Evolutionary conservation across 192 early-diverging fungal genomes (phyloP).

Genomic region (Podila minutissima): DNA sequence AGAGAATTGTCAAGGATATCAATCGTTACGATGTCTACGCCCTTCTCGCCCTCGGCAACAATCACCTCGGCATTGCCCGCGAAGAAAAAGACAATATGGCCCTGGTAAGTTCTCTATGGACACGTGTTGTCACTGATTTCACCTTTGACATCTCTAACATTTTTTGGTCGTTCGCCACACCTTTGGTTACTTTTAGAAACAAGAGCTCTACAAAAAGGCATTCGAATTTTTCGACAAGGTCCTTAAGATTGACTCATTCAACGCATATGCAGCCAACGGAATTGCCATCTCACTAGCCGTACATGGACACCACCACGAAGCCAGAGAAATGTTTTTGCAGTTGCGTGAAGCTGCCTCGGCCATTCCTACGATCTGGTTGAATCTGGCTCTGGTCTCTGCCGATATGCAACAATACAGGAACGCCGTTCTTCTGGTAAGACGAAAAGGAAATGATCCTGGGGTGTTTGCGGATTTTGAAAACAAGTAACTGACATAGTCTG

Average conservation of each 20-base stretch:
- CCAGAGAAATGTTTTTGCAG: conserved; percentile 53
- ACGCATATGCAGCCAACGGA: conserved; percentile 86
- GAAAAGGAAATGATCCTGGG: too few relatives aligned
- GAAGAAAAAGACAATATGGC: conserved; percentile 56
- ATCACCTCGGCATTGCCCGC: conserved; percentile 74
- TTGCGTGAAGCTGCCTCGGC: conserved; percentile 53
- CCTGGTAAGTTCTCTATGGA: conserved; percentile 8
- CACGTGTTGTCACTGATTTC: background rate
- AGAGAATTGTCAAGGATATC: conserved; percentile 79
- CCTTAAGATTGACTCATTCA: conserved; percentile 69
- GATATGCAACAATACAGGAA: conserved; percentile 79
- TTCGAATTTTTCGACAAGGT: conserved; percentile 86
- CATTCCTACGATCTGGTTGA: conserved; percentile 68
- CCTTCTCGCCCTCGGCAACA: conserved; percentile 83
- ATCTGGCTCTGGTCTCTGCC: conserved; percentile 80
- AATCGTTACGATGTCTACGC: conserved; percentile 85
- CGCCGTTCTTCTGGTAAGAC: conserved; percentile 75
- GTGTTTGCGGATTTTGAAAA: too few relatives aligned
- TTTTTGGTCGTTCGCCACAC: background rate
- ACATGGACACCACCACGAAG: conserved; percentile 40
- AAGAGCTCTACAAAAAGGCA: conserved; percentile 72
- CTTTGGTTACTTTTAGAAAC: conserved; percentile 13
- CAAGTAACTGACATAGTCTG: background rate
- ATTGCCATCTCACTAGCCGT: conserved; percentile 85
- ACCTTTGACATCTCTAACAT: background rate